These are phyloP conservation scores for Trichosporon sp. DNA, from an alignment of 1,284 basidiomycete genomes.

Conservation along the genomic window DNA sequence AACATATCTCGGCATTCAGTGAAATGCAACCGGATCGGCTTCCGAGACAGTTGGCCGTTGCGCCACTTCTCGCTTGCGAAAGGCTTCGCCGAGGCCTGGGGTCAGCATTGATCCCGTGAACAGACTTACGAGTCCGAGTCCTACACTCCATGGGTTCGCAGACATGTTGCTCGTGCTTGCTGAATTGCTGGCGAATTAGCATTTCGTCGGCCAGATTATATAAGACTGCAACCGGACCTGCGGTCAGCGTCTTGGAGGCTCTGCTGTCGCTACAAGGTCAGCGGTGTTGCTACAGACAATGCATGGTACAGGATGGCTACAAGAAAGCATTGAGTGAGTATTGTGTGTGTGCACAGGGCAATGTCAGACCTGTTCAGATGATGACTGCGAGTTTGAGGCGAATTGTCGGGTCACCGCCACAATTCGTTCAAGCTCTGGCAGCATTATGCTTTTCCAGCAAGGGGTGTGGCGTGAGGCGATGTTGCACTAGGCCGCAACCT, in stretches of 20 bases:
- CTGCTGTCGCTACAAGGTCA: not conserved
- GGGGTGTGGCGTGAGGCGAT: not conserved
- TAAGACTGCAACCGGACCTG: not conserved
- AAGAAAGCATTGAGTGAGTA: not conserved
- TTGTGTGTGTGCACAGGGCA: not conserved
- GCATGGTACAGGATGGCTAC: not conserved
- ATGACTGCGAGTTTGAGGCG: not conserved
- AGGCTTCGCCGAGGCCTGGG: not conserved
- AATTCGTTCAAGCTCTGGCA: not conserved
- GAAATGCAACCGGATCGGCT: not conserved
- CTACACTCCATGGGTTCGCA: not conserved
- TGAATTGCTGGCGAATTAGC: not conserved
- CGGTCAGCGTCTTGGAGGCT: not conserved
- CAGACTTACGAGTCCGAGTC: not conserved
- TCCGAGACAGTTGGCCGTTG: not conserved
- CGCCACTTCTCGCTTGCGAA: not conserved
- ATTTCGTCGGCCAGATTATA: not conserved
- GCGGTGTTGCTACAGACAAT: constrained; percentile 1
- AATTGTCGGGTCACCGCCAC: not conserved
- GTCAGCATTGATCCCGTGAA: not conserved
- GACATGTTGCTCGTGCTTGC: not conserved
- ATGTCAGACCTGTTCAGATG: not conserved
- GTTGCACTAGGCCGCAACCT: not conserved
- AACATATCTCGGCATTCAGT: not conserved
- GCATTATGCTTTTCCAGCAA: not conserved